phyloP scores from a whole-genome alignment of 768 basidiomycete genomes.

The Mycena crocata region DNA sequence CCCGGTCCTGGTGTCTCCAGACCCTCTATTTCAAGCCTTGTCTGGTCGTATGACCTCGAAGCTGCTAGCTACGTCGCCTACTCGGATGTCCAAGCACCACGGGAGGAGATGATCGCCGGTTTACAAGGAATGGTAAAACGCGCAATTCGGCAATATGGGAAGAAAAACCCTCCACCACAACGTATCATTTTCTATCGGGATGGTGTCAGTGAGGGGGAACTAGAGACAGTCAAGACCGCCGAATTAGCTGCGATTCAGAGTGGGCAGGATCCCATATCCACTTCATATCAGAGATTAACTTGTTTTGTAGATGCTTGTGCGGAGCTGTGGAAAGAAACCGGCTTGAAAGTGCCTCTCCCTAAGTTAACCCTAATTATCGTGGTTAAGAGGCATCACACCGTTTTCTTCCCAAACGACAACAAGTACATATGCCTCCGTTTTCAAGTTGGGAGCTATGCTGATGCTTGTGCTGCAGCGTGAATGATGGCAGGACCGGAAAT shows the following conservation, averaged over 20 bases:
- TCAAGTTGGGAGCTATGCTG: neutral
- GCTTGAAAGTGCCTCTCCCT: conserved; percentile 42
- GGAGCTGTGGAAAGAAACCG: conserved; percentile 32
- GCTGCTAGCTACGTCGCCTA: conserved; percentile 60
- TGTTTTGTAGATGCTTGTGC: conserved; percentile 28
- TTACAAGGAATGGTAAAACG: conserved; percentile 52
- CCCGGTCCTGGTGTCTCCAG: conserved; percentile 63
- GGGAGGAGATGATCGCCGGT: conserved; percentile 59
- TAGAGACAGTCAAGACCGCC: conserved; percentile 44
- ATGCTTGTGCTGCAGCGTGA: conserved; percentile 35
- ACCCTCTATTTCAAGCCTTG: conserved; percentile 71
- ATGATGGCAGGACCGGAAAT: conserved; percentile 58
- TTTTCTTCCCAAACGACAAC: conserved; percentile 56
- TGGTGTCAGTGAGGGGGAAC: conserved; percentile 60
- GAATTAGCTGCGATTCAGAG: conserved; percentile 63
- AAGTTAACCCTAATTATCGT: conserved; percentile 68
- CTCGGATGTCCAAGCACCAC: conserved; percentile 57
- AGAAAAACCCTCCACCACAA: conserved; percentile 33
- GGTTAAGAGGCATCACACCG: conserved; percentile 70
- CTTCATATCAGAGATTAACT: neutral
- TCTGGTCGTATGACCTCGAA: conserved; percentile 61
- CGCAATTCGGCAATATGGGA: conserved; percentile 36
- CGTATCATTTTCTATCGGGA: conserved; percentile 61
- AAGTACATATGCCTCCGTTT: conserved; percentile 18
- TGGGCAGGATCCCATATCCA: conserved; percentile 30